These are phyloP conservation scores for Leishmania martiniquensis DNA, from an alignment of 208 protist genomes.

Conservation along the genomic window DNA sequence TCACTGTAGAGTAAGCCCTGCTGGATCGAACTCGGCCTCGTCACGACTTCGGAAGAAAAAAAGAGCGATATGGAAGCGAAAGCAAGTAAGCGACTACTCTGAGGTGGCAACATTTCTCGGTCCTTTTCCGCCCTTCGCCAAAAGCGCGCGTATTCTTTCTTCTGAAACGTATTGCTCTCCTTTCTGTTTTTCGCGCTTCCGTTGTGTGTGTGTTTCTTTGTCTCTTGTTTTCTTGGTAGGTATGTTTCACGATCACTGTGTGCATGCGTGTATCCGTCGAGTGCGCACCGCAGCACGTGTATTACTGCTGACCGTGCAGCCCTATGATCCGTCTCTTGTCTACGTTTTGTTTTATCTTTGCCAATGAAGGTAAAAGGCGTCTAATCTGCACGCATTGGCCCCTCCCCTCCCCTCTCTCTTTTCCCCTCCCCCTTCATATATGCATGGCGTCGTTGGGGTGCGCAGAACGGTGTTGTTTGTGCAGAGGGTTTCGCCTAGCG, in stretches of 20 bases:
- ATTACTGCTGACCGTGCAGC: not conserved
- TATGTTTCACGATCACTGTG: not conserved
- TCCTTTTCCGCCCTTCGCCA: not conserved
- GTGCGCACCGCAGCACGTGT: no score
- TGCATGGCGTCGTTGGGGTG: not conserved
- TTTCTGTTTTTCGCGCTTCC: not conserved
- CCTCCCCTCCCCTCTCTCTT: no score
- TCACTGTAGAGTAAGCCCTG: not conserved
- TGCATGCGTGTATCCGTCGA: not conserved
- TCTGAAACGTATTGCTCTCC: not conserved
- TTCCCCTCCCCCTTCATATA: not conserved
- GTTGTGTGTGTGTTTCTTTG: not conserved
- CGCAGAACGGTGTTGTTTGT: not conserved
- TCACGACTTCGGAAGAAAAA: not conserved
- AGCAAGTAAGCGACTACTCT: not conserved
- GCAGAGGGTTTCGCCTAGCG: not conserved
- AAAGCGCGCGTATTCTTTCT: not conserved
- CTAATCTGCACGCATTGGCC: not conserved
- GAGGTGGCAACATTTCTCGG: not conserved
- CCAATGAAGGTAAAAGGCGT: not conserved
- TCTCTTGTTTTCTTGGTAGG: not conserved
- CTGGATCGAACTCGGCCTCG: not conserved
- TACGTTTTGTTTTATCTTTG: not conserved
- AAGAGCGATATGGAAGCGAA: not conserved
- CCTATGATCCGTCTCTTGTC: no score